Evolutionary conservation across 2,329 filamentous ascomycete species (phyloP).

Genomic region (Verticillium longisporum): DNA sequence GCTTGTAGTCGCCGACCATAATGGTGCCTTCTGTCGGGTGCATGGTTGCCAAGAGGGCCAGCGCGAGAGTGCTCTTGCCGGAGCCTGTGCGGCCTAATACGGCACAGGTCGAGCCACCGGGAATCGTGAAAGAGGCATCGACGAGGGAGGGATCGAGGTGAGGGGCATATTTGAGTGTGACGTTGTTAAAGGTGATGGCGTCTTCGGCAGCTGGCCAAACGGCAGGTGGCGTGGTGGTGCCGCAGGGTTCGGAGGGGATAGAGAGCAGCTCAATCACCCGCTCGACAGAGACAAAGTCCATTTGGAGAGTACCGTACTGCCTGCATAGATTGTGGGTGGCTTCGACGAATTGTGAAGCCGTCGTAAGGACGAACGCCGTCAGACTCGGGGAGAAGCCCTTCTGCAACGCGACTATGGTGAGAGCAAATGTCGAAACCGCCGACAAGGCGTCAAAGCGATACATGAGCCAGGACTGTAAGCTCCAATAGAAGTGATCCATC

Average conservation of each 20-base stretch:
- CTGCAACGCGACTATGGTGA: constrained; percentile 70
- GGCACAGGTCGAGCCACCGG: constrained; percentile 52
- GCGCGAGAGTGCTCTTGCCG: constrained; percentile 73
- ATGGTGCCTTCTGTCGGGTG: constrained; percentile 44
- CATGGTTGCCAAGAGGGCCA: constrained; percentile 51
- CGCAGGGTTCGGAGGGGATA: constrained; percentile 67
- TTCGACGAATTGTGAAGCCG: constrained; percentile 61
- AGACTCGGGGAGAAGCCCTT: constrained; percentile 70
- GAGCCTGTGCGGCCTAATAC: constrained; percentile 80
- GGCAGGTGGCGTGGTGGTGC: constrained; percentile 61
- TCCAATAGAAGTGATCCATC: constrained; percentile 96
- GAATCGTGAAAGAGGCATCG: constrained; percentile 65
- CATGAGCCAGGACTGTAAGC: constrained; percentile 76
- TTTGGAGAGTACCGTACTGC: constrained; percentile 77
- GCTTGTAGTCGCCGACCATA: constrained; percentile 45
- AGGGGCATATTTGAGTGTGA: constrained; percentile 73
- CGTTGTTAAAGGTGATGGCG: constrained; percentile 68
- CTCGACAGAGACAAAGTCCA: constrained; percentile 89
- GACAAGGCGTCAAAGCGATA: constrained; percentile 72
- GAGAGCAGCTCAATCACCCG: constrained; percentile 75
- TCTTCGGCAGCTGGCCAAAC: constrained; percentile 70
- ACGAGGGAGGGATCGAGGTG: constrained; percentile 67
- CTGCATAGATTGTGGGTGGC: constrained; percentile 70
- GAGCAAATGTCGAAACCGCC: constrained; percentile 62
- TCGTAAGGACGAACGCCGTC: constrained; percentile 75